phyloP scores from a whole-genome alignment of 2,329 filamentous ascomycete genomes.

The Ascochyta pisi region DNA sequence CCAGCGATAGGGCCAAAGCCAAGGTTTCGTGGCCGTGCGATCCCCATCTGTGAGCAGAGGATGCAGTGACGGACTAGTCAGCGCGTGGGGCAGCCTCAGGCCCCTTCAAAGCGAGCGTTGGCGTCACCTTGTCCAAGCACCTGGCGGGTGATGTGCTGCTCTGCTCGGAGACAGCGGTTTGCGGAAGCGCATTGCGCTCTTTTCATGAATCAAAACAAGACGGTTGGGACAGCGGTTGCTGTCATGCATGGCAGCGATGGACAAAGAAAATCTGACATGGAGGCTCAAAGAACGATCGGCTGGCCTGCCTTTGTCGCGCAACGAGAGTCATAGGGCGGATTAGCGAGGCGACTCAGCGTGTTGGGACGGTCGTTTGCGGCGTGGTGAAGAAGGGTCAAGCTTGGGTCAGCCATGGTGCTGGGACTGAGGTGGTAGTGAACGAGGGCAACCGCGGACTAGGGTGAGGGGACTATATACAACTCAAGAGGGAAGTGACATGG shows the following conservation, averaged over 20 bases:
- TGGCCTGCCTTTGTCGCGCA: conserved; percentile 26
- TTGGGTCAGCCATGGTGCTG: conserved; percentile 10
- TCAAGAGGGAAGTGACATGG: not conserved
- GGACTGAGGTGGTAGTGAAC: conserved; percentile 10
- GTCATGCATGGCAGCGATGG: conserved; percentile 12
- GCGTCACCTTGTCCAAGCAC: conserved; percentile 21
- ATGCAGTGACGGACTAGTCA: conserved; percentile 24
- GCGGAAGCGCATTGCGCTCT: not conserved
- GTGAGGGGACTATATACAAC: conserved; percentile 7
- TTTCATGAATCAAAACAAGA: conserved; percentile 4
- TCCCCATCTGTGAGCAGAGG: conserved; percentile 15
- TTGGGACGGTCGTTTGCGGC: conserved; percentile 30
- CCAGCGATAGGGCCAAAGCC: conserved; percentile 39
- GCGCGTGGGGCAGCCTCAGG: conserved; percentile 3
- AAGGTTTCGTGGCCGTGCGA: conserved; percentile 36
- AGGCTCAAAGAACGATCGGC: conserved; percentile 18
- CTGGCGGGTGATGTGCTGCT: conserved; percentile 18
- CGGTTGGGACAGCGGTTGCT: conserved; percentile 8
- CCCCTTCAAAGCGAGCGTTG: conserved; percentile 13
- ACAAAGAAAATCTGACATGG: conserved; percentile 15
- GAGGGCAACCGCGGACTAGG: not conserved
- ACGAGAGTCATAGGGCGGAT: conserved; percentile 27
- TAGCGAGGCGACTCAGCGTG: conserved; percentile 21
- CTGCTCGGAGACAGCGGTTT: not conserved
- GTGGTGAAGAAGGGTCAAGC: conserved; percentile 4